These are phyloP conservation scores for Aureobasidium sp. DNA, from an alignment of 2,329 filamentous ascomycete genomes.

Conservation along the genomic window DNA sequence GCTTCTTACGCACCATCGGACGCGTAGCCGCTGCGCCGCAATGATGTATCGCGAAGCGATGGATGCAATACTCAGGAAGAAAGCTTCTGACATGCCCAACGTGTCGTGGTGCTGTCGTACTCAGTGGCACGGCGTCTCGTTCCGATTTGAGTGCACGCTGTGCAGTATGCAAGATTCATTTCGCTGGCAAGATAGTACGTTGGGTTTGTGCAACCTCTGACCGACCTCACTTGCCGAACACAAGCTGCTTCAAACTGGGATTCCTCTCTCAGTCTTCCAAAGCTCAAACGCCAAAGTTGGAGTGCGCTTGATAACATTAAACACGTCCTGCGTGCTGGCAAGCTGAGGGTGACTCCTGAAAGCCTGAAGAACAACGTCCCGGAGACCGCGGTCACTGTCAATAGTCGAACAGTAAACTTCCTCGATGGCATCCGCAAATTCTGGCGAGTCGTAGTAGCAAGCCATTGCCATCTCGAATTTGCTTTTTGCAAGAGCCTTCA, in stretches of 20 bases:
- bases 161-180: neutral
- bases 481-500: conserved; percentile 39
- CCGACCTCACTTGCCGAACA: neutral
- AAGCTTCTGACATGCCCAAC: neutral
- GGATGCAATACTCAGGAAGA: neutral
- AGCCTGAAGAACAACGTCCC: conserved; percentile 41
- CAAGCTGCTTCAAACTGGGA: conserved; percentile 28
- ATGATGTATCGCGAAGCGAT: neutral
- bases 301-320: conserved; percentile 37
- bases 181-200: neutral
- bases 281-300: conserved; percentile 43
- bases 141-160: neutral
- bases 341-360: conserved; percentile 41
- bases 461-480: conserved; percentile 42
- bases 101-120: neutral
- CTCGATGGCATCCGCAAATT: conserved; percentile 42
- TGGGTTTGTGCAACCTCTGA: neutral
- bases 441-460: conserved; percentile 37
- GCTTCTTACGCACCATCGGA: neutral
- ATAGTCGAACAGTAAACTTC: conserved; percentile 44
- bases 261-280: conserved; percentile 40
- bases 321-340: conserved; percentile 40
- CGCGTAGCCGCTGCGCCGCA: neutral
- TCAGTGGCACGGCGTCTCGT: neutral
- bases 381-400: conserved; percentile 42